Percentiles rank a stretch among this genome's conserved stretches.
Evolutionary conservation across 2,329 filamentous ascomycete species (phyloP).

Genomic region (Mollisiaceae sp.): DNA sequence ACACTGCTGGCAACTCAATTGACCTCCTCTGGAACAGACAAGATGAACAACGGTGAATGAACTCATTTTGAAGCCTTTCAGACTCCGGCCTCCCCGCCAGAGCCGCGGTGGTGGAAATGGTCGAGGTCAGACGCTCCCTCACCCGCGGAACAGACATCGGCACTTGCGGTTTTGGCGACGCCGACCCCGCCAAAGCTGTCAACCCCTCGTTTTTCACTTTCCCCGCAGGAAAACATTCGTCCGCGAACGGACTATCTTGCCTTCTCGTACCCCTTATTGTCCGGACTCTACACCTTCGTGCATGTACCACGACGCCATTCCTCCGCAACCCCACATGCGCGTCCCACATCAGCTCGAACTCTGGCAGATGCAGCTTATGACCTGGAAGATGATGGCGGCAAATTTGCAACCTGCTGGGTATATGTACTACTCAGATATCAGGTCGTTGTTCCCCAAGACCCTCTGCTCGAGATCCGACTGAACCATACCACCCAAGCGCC

Average conservation of each 20-base stretch:
- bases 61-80: background rate
- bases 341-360: slow-evolving; percentile 20
- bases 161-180: background rate
- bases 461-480: background rate
- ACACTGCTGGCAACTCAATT: background rate
- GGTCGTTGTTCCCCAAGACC: background rate
- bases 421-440: background rate
- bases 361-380: background rate
- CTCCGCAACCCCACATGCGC: slow-evolving; percentile 19
- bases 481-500: slow-evolving; percentile 7
- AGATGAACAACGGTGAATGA: background rate
- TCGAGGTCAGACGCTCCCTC: background rate
- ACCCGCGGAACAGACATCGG: background rate
- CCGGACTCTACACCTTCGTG: too few relatives aligned
- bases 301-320: background rate
- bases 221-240: background rate
- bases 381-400: slow-evolving; percentile 2
- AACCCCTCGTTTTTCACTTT: background rate
- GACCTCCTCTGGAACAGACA: background rate
- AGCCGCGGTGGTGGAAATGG: background rate
- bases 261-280: background rate
- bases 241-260: background rate
- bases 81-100: background rate
- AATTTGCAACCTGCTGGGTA: background rate
- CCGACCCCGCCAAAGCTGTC: too few relatives aligned